phyloP scores from a whole-genome alignment of 768 basidiomycete species.

The Boletales sp. region DNA sequence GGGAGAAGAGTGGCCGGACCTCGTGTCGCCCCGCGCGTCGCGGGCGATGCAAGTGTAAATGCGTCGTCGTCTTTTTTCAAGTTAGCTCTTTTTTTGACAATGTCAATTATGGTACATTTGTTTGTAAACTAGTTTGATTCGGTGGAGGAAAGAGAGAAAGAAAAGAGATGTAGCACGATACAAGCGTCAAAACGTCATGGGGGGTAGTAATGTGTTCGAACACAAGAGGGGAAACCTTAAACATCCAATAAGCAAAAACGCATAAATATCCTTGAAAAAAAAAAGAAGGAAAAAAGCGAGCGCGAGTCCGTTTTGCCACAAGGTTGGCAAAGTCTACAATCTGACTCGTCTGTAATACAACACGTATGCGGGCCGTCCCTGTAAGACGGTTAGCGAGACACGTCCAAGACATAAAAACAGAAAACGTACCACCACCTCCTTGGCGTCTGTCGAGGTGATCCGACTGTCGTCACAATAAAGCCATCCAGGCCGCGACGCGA shows the following conservation, averaged over 20 bases:
- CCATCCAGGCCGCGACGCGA: constrained; percentile 87
- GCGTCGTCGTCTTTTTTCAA: neutral
- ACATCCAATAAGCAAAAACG: constrained; percentile 23
- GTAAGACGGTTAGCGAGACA: constrained; percentile 27
- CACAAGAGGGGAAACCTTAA: constrained; percentile 4
- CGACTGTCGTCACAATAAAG: constrained; percentile 92
- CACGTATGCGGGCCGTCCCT: constrained; percentile 71
- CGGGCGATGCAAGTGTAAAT: constrained; percentile 19
- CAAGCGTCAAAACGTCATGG: constrained; percentile 2
- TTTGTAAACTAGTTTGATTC: constrained; percentile 25
- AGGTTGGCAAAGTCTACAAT: constrained; percentile 13
- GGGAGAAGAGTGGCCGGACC: constrained; percentile 16
- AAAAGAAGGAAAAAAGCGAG: neutral
- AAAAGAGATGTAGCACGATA: constrained; percentile 21
- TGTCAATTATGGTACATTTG: constrained; percentile 21
- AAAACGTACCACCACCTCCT: constrained; percentile 76
- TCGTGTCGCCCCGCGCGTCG: constrained; percentile 5
- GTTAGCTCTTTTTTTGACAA: neutral
- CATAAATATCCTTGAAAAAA: constrained; percentile 16
- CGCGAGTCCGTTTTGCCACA: neutral
- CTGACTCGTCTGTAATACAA: constrained; percentile 71
- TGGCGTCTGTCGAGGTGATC: constrained; percentile 65
- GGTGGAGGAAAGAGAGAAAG: neutral
- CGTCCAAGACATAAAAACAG: neutral
- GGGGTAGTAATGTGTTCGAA: constrained; percentile 13